These are phyloP conservation scores for Thuidium tamariscinum DNA, from an alignment of 225 moss, liverwort and hornwort species.

Conservation along the genomic window DNA sequence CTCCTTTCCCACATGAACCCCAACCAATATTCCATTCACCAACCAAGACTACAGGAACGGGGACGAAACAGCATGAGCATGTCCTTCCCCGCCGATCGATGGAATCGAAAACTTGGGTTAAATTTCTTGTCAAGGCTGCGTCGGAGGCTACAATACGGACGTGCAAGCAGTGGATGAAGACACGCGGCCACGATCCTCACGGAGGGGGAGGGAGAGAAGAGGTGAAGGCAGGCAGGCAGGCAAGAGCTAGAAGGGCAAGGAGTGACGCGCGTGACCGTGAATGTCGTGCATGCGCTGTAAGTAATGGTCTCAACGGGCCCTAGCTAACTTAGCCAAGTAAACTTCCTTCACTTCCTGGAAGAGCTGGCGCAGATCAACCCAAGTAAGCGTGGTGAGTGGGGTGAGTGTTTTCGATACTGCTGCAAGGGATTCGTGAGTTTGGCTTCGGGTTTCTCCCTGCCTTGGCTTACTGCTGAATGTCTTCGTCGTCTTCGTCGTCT, in stretches of 20 bases:
- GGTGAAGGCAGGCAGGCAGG: not conserved
- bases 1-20: not conserved
- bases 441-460: no score
- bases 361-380: not conserved
- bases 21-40: not conserved
- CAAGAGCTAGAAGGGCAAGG: not conserved
- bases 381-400: not conserved
- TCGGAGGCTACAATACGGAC: not conserved
- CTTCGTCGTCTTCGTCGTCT: not conserved
- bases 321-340: not conserved
- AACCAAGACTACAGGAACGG: not conserved
- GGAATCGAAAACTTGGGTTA: not conserved
- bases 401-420: not conserved
- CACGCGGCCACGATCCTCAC: not conserved
- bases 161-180: slow-evolving; percentile 1
- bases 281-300: slow-evolving; percentile 20
- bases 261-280: not conserved
- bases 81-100: not conserved
- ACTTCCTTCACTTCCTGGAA: not conserved
- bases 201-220: not conserved
- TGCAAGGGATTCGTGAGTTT: not conserved
- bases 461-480: not conserved
- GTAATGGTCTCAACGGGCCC: not conserved
- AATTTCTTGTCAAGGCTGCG: not conserved
- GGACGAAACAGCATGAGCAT: not conserved